A percentile compares a stretch with the other conserved stretches of the same genome.
These are phyloP conservation scores for Eutrema heterophyllum DNA, from an alignment of 345 rosid genomes.

Conservation along the genomic window DNA sequence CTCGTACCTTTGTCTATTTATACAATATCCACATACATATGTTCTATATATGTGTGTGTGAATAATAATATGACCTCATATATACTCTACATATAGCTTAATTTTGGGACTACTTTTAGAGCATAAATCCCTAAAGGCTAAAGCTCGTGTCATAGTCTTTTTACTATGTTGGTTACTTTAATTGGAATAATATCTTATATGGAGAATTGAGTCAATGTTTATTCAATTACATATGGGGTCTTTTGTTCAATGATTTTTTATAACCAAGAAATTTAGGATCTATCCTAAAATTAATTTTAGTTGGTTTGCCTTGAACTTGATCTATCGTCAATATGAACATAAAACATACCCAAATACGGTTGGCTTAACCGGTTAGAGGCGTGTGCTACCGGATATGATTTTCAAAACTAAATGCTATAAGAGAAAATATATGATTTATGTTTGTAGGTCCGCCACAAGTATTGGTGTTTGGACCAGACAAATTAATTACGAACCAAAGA, in stretches of 20 bases:
- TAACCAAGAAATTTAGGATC: background rate
- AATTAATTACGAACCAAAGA: background rate
- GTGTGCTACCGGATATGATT: background rate
- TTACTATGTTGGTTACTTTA: background rate
- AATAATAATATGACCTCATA: conserved; percentile 10
- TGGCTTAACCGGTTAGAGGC: background rate
- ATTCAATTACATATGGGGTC: background rate
- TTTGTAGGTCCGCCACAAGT: no score
- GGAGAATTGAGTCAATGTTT: background rate
- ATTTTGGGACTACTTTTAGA: background rate
- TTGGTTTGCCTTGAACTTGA: background rate
- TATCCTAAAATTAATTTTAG: no score
- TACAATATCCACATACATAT: background rate
- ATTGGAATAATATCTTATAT: background rate
- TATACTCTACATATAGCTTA: background rate
- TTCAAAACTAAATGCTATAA: background rate
- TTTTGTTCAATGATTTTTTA: background rate
- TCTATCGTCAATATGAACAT: background rate
- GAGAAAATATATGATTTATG: no score
- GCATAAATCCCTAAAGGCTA: conserved; percentile 20
- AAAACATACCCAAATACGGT: background rate
- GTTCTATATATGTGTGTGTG: background rate
- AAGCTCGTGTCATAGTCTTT: conserved; percentile 11
- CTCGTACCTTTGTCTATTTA: background rate
- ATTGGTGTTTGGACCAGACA: no score